These are phyloP conservation scores for Yamadazyma aaseri DNA, from an alignment of 1,139 yeast genomes.

Conservation along the genomic window DNA sequence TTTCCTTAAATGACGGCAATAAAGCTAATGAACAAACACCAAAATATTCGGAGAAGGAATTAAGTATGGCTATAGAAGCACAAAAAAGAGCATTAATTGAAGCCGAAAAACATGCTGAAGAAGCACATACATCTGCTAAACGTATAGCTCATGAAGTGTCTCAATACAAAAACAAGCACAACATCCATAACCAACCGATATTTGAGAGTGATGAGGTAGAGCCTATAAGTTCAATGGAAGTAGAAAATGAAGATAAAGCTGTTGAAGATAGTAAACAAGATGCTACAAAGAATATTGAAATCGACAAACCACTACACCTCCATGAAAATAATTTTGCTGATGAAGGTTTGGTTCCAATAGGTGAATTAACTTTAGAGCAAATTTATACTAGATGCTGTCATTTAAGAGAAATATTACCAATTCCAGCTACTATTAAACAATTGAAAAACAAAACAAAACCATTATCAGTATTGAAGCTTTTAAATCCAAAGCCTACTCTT, in stretches of 20 bases:
- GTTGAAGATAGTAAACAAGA: conserved; percentile 2
- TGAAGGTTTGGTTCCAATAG: conserved; percentile 19
- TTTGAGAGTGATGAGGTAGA: conserved; percentile 17
- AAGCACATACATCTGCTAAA: conserved; percentile 70
- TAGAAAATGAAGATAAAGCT: conserved; percentile 14
- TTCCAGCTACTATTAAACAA: conserved; percentile 86
- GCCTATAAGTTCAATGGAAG: conserved; percentile 13
- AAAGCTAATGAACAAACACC: conserved; percentile 18
- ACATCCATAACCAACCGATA: conserved; percentile 11
- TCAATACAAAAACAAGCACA: conserved; percentile 27
- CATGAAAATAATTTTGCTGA: conserved; percentile 63
- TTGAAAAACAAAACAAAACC: conserved; percentile 75
- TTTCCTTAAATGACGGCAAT: conserved; percentile 39
- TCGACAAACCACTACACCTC: conserved; percentile 61
- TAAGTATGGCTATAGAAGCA: conserved; percentile 55
- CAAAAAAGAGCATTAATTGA: conserved; percentile 56
- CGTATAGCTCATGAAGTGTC: conserved; percentile 65
- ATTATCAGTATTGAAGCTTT: conserved; percentile 68
- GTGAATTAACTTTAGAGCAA: conserved; percentile 55
- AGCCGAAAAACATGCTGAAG: conserved; percentile 70
- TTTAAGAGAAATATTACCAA: conserved; percentile 85
- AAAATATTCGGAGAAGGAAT: conserved; percentile 50
- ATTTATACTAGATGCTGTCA: conserved; percentile 92
- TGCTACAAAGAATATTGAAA: conserved; percentile 29
- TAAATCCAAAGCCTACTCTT: conserved; percentile 88